Evolutionary conservation across 441 rosid species (phyloP).

Genomic region (Pelargonium cotyledonis): DNA sequence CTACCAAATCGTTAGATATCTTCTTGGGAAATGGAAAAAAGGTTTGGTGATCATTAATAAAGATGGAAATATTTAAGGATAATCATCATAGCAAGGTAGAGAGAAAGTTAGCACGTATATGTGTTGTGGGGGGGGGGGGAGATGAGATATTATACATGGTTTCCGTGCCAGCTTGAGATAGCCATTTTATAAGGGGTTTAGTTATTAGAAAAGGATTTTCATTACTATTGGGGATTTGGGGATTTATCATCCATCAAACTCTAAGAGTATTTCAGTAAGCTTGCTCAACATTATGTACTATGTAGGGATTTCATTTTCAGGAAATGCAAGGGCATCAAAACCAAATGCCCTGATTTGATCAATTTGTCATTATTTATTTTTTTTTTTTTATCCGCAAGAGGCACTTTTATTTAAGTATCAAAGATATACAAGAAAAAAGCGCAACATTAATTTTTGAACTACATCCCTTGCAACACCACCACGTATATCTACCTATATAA

Average conservation of each 20-base stretch:
- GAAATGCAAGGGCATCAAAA: neutral
- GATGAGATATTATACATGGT: neutral
- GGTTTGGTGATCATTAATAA: neutral
- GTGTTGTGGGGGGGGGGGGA: too few species aligned
- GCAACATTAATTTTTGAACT: neutral
- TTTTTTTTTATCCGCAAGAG: too few species aligned
- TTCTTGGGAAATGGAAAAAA: neutral
- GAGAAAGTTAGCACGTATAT: neutral
- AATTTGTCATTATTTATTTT: too few species aligned
- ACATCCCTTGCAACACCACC: neutral
- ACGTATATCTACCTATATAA: neutral
- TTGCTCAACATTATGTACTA: neutral
- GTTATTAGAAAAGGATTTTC: neutral
- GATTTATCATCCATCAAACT: neutral
- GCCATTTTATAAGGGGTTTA: neutral
- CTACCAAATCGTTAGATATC: constrained; percentile 4
- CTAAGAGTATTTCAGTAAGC: neutral
- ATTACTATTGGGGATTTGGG: neutral
- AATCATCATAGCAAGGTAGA: neutral
- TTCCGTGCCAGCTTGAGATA: neutral
- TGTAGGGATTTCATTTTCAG: neutral
- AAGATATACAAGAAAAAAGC: too few species aligned
- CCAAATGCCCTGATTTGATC: neutral
- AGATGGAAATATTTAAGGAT: neutral
- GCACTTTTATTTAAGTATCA: too few species aligned